These are phyloP conservation scores for Colletotrichum salicis DNA, from an alignment of 2,329 filamentous ascomycete genomes.

Conservation along the genomic window DNA sequence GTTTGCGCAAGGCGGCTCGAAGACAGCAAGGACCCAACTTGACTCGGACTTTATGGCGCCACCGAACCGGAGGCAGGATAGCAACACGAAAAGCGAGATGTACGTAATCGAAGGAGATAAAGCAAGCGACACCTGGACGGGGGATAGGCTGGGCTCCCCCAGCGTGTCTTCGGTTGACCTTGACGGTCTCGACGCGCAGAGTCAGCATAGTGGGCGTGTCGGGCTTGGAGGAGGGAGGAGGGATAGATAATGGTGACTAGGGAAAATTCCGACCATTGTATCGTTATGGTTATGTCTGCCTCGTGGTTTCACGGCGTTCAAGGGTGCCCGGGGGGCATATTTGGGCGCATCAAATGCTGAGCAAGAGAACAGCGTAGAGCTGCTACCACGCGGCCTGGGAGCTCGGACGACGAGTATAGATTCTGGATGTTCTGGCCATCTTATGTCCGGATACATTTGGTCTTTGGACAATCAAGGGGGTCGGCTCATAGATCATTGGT, in stretches of 20 bases:
- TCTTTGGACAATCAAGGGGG: background rate
- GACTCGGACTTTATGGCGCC: background rate
- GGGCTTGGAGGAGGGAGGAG: slow-evolving; percentile 23
- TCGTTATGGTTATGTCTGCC: background rate
- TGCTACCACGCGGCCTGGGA: background rate
- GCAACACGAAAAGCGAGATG: slow-evolving; percentile 46
- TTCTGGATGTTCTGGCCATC: background rate
- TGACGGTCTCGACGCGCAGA: slow-evolving; percentile 38
- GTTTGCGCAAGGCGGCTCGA: background rate
- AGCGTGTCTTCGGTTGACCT: slow-evolving; percentile 39
- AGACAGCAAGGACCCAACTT: background rate
- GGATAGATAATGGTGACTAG: background rate
- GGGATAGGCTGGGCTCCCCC: slow-evolving; percentile 40
- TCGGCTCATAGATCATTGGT: background rate
- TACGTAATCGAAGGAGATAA: slow-evolving; percentile 48
- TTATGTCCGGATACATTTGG: background rate
- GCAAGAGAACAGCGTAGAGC: background rate
- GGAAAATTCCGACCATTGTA: background rate
- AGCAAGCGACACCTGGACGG: slow-evolving; percentile 24
- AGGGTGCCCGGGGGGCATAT: background rate
- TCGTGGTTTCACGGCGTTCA: background rate
- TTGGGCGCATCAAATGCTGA: background rate
- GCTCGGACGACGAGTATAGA: background rate
- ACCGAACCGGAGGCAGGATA: background rate
- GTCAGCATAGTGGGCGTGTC: slow-evolving; percentile 38